Percentiles rank a stretch among this genome's conserved stretches.
Conservation (phyloP, 306 rosid species). For the Chamaecrista fasciculata region DNA sequence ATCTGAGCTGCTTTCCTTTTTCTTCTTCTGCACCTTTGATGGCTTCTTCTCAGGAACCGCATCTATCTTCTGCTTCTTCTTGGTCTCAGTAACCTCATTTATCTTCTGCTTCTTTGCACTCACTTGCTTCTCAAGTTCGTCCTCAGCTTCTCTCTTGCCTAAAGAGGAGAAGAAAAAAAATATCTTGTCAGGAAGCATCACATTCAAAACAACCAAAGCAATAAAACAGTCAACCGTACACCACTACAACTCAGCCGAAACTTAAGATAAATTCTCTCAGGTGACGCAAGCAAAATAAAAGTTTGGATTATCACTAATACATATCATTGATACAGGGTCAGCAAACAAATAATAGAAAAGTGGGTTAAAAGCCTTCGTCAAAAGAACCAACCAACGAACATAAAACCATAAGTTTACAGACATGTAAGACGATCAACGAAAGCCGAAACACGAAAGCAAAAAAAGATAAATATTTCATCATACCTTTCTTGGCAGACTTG, state of each 20-base stretch:
- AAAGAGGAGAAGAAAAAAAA: background rate
- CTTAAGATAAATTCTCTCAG: background rate
- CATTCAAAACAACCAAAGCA: background rate
- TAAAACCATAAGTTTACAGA: background rate
- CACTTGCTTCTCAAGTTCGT: conserved; percentile 47
- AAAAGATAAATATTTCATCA: background rate
- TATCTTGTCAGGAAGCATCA: background rate
- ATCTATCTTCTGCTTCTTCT: conserved; percentile 51
- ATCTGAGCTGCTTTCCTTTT: conserved; percentile 61
- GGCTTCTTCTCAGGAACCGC: conserved; percentile 53
- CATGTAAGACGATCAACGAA: background rate
- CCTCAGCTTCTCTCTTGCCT: conserved; percentile 78
- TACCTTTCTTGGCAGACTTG: conserved; percentile 72
- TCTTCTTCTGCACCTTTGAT: conserved; percentile 42
- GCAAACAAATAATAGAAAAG: background rate
- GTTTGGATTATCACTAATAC: background rate
- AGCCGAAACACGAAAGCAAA: background rate
- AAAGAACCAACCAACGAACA: background rate
- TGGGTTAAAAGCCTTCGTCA: too few relatives aligned
- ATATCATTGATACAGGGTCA: background rate
- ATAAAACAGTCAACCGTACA: background rate
- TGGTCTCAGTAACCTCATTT: conserved; percentile 48
- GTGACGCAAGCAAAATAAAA: background rate
- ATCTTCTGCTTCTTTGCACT: conserved; percentile 68
- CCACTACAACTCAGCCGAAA: background rate